A percentile compares a stretch with the other conserved stretches of the same genome.
These are phyloP conservation scores for Borovskyia barvae DNA, from an alignment of 208 protist species.

Conservation along the genomic window DNA sequence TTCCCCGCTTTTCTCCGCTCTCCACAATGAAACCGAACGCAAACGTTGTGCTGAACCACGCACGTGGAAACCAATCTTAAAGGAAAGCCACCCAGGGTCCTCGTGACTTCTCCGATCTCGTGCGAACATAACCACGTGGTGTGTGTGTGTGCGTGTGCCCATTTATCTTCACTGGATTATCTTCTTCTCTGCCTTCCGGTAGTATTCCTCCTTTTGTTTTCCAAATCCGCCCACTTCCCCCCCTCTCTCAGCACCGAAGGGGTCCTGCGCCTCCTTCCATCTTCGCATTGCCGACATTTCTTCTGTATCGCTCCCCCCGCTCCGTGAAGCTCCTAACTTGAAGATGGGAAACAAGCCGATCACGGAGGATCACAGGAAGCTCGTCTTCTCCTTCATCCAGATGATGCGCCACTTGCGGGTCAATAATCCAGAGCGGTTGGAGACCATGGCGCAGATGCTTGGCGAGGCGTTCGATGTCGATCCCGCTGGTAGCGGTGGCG, in stretches of 20 bases:
- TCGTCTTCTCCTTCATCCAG: conserved; percentile 85
- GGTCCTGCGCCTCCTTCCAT: no score
- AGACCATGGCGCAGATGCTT: conserved; percentile 60
- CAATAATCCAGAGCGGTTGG: conserved; percentile 31
- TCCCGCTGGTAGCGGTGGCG: conserved; percentile 60
- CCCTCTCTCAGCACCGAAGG: no score
- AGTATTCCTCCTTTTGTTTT: no score
- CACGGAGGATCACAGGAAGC: conserved; percentile 79
- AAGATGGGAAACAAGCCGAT: conserved; percentile 31
- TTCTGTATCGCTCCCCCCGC: no score
- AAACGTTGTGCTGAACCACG: no score
- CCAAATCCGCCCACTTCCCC: no score
- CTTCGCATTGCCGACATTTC: no score
- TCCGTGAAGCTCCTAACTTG: no score
- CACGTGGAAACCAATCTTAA: no score
- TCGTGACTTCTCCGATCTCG: background rate
- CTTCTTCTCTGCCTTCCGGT: background rate
- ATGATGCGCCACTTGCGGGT: conserved; percentile 56
- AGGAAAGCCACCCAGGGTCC: no score
- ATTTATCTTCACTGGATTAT: background rate
- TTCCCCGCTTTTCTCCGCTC: no score
- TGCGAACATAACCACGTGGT: background rate
- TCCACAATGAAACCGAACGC: no score
- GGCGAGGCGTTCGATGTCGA: conserved; percentile 79
- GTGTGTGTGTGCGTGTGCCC: background rate